Evolutionary conservation across 2,329 filamentous ascomycete species (phyloP), one percentile per base, ranked within the genome.

Genomic region (Fusarium sambucinum): DNA sequence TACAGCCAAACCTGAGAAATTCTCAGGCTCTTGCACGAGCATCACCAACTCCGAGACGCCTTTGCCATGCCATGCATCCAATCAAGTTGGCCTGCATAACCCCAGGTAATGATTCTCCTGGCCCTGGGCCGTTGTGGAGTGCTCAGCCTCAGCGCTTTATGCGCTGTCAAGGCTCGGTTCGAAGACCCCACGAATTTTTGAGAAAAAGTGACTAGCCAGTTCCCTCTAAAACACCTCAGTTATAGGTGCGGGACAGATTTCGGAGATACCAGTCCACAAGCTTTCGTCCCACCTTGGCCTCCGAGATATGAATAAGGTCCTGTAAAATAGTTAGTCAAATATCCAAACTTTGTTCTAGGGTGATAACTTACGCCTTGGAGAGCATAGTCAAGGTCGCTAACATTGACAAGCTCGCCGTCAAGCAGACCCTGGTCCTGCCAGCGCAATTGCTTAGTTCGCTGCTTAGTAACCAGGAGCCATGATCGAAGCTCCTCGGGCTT

Each of bases 211-310:
- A 71, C 65, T 67, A 72, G 70, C 67, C 67, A 72, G 56, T 62
- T 69, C 70, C 61, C 63, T 66, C 59, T 63, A 37, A 44, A 40
- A 47, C 59, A 71, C 59, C 68, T 70, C 76, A 81, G 76, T 81
- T 97, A 85, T 99, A 99, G 61, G 94, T 96, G 80, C 96, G 91
- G 64, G 94, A 92, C 77, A 99, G 86, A 86, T 99, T 99, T 79
- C 96, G 91, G 78, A 99, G 88, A 82, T 99, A 99, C 96, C 96
- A 99, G 83, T 99, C 96, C 71, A 99, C 95, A 77, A 99, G 85
- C 84, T 96, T 96, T 76, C 96, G 89, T 78, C 96, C 96, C 63
- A 97, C 94, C 90, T 99, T 99, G 73, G 95, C 95, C 84, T 99
- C 96, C 61, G 95, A 97, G 74, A 99, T 96, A 83, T 99, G 96